Evolutionary conservation across 192 early-diverging fungal genomes (phyloP).

Genomic region (Piromyces finnis): DNA sequence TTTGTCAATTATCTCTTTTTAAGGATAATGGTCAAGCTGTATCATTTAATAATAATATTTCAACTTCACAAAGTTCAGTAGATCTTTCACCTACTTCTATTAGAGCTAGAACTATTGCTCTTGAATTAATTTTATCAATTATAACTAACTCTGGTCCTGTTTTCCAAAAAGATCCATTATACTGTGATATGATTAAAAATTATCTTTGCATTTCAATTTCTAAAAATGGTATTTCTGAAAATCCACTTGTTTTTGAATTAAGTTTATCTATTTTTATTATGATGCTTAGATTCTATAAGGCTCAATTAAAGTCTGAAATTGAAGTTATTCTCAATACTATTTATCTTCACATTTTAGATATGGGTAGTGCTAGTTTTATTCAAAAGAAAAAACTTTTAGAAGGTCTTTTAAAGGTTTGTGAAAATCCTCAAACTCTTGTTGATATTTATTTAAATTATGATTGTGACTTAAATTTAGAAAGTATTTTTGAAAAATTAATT

Average conservation of each 20-base stretch:
- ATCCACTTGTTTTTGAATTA: conserved; percentile 38
- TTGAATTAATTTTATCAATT: conserved; percentile 37
- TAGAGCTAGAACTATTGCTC: conserved; percentile 17
- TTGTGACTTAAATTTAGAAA: conserved; percentile 24
- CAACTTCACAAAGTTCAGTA: neutral
- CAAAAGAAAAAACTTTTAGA: conserved; percentile 35
- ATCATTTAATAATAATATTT: neutral
- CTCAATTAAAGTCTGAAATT: conserved; percentile 28
- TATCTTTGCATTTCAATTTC: conserved; percentile 24
- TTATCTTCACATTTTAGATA: conserved; percentile 41
- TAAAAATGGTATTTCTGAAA: conserved; percentile 28
- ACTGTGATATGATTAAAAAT: conserved; percentile 13
- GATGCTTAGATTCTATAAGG: conserved; percentile 23
- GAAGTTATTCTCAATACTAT: conserved; percentile 37
- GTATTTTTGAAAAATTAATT: conserved; percentile 30
- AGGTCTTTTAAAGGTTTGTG: conserved; percentile 27
- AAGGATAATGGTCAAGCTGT: conserved; percentile 10
- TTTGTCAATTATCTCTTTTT: conserved; percentile 24
- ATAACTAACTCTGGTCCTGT: conserved; percentile 25
- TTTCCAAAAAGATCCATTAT: conserved; percentile 21
- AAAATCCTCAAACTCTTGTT: conserved; percentile 30
- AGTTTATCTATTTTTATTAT: conserved; percentile 32
- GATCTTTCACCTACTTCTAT: conserved; percentile 15
- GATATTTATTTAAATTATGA: conserved; percentile 47
- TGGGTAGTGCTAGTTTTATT: conserved; percentile 30